Base-by-base conservation (phyloP, 345 rosid species). In the Excoecaria cochinchinensis region DNA sequence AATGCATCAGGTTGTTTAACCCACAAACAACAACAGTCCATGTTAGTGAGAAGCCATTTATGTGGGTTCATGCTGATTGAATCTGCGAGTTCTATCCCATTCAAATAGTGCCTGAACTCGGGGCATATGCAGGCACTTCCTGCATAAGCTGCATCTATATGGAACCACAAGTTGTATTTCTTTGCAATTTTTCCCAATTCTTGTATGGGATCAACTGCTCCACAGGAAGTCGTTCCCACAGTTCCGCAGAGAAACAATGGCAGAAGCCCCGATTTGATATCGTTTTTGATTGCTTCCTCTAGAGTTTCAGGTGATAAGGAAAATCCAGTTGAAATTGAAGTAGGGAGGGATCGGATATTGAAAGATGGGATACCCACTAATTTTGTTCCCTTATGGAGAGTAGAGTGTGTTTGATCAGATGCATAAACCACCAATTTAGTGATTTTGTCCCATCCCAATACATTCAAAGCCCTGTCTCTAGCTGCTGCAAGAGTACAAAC, bases 71-170 rank as follows among this genome's bases (percentile, higher is more conserved):
- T 51, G 74, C 81, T 80, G 1, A 83, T 24, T 6, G 80, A 80
- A 46, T 77, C 67, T 2, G 80, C 81, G 31, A 63, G 13, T 4
- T 80, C 82, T 2, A 75, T 66, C 1, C 82, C 84, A 22, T 77
- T 50, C 42, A 77, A 15, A 22, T 55, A 61, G 56, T 72, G 81
- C 38, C 85, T 69, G 70, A 79, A 82, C 48, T 76, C 83, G 0
- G 79, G 85, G 65, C 77, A 82, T 11, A 82, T 76, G 31, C 83
- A 83, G 42, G 81, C 81, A 21, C 72, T 64, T 1, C 84, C 84
- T 19, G 72, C 80, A 39, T 77, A 81, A 46, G 78, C 86, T 1
- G 79, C 86, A 39, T 80, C 86, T 1, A 83, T 69, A 19, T 83
- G 83, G 50, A 80, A 69, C 86, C 84, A 81, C 17, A 84, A 6